phyloP scores from a whole-genome alignment of 176 grass and related monocot species.

The Juncus inflexus region DNA sequence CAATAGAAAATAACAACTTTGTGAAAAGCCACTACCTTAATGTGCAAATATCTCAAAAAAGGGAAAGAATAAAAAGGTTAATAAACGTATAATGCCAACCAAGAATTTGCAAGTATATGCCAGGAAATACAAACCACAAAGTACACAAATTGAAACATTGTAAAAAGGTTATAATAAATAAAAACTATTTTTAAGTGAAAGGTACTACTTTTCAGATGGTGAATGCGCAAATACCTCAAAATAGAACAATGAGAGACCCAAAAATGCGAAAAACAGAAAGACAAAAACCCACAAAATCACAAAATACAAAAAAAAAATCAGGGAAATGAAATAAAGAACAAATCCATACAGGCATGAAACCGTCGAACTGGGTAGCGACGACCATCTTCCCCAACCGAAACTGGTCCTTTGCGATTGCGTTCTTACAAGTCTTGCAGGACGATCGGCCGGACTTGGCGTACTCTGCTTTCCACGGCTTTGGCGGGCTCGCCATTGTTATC shows the following conservation, averaged over 20 bases:
- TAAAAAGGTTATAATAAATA: no score
- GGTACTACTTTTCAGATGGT: neutral
- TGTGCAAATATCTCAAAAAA: no score
- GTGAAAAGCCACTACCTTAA: no score
- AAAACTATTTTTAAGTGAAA: neutral
- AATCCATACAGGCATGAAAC: conserved; percentile 77
- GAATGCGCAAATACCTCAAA: conserved; percentile 15
- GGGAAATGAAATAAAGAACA: neutral
- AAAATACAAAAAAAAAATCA: neutral
- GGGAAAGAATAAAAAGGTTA: no score
- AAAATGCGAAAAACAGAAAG: neutral
- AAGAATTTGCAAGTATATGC: no score
- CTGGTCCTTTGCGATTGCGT: conserved; percentile 69
- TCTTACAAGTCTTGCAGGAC: conserved; percentile 87
- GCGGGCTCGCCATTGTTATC: conserved; percentile 65
- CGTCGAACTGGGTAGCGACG: conserved; percentile 83
- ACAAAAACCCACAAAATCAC: neutral
- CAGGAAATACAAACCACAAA: no score
- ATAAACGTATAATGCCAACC: no score
- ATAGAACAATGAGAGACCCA: neutral
- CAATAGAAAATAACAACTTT: no score
- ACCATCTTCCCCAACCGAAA: conserved; percentile 93
- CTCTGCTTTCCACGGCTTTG: conserved; percentile 77
- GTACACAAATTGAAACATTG: no score
- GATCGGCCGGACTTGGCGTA: conserved; percentile 92